Percentiles rank a stretch among this genome's conserved stretches.
Conservation (phyloP, 31 red algal species). For the Pterothamnion heteromorphum region DNA sequence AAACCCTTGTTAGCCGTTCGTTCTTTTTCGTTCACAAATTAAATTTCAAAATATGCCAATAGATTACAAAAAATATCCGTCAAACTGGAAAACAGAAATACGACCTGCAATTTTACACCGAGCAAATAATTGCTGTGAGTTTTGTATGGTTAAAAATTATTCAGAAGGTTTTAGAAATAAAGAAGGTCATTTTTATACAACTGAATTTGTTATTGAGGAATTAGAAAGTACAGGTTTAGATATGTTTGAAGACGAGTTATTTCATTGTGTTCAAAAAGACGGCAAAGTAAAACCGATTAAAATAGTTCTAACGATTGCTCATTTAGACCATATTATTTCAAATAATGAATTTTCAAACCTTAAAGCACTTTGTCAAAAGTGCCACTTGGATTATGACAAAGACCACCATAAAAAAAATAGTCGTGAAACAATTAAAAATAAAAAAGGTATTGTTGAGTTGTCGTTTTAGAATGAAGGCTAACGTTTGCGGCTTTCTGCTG, state of each 20-base stretch:
- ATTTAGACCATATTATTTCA: constrained; percentile 2
- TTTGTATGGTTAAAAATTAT: constrained; percentile 1
- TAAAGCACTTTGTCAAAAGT: constrained; percentile 7
- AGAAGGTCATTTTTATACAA: neutral
- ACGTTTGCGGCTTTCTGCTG: too few relatives aligned
- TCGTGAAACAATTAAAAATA: too few relatives aligned
- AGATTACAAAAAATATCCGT: constrained; percentile 10
- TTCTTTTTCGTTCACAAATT: too few relatives aligned
- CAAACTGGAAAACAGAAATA: constrained; percentile 24
- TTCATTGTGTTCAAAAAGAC: too few relatives aligned
- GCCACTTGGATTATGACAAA: neutral
- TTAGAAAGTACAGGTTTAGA: too few relatives aligned
- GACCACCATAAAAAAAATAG: neutral
- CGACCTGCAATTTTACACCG: neutral
- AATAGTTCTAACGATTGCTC: neutral
- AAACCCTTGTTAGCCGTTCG: too few relatives aligned
- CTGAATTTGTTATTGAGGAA: neutral
- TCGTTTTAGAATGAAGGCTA: too few relatives aligned
- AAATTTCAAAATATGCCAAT: neutral
- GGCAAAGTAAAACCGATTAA: neutral
- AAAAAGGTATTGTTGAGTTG: too few relatives aligned
- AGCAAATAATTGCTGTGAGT: constrained; percentile 13
- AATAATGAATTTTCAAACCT: neutral
- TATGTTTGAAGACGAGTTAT: too few relatives aligned
- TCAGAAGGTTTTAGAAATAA: neutral